These are phyloP conservation scores for Cladophialophora bantiana DNA, from an alignment of 2,329 filamentous ascomycete species.

Conservation along the genomic window DNA sequence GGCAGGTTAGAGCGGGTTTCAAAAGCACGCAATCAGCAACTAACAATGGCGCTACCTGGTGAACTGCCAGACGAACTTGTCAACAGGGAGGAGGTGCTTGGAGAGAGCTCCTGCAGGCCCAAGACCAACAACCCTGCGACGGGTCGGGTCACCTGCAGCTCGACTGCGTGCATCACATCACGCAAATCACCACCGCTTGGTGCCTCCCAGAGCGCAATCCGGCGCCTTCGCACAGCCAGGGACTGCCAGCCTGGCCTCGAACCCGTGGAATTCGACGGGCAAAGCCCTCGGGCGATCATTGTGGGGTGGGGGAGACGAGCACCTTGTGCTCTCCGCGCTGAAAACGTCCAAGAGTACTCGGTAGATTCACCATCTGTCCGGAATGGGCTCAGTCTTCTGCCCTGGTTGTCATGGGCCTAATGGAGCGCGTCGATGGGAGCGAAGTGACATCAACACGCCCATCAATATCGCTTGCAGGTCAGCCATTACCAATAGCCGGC, in stretches of 20 bases:
- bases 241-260: background rate
- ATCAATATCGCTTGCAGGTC: conserved; percentile 1
- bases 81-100: background rate
- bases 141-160: conserved; percentile 17
- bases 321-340: background rate
- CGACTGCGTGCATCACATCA: conserved; percentile 1
- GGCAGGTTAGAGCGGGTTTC: background rate
- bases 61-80: conserved; percentile 2
- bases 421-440: background rate
- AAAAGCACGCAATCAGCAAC: conserved; percentile 7
- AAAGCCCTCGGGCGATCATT: background rate
- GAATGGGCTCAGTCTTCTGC: background rate
- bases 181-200: conserved; percentile 8
- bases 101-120: background rate
- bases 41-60: conserved; percentile 2
- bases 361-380: background rate
- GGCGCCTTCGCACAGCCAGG: background rate
- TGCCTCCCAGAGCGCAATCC: background rate
- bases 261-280: background rate
- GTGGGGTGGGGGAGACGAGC: background rate
- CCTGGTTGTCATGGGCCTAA: background rate
- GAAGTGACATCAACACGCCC: conserved; percentile 3
- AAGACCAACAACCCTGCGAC: background rate
- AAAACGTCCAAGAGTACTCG: background rate
- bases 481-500: background rate